Base-by-base conservation (phyloP, 73 alveolate species). In the Effrenium voratum region DNA sequence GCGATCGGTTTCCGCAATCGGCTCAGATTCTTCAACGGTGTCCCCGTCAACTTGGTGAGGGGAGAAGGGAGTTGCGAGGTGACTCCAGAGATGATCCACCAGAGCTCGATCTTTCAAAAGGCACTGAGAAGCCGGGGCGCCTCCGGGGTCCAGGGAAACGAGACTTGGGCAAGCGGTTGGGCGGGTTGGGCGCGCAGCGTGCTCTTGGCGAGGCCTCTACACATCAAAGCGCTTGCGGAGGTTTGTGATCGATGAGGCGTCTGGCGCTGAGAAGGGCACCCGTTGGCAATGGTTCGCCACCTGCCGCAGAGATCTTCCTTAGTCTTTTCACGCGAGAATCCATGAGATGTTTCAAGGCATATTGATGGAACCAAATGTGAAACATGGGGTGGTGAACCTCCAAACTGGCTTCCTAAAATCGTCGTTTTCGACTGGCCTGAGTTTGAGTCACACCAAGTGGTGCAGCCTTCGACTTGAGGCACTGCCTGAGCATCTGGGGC, bases 211-310 rank as follows among this genome's bases (percentile, higher is more conserved):
- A 90, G 97, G 87, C 52, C 73, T 90, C 10, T 90, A 90, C 57
- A 75, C 86, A 1, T 73, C 66, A 41, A 50, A 77, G 36, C 85
- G 87, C 10, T n/a, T 90, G 50, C 86, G 68, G 55, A 73, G 97
- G 47, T 90, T 90, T 40, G 97, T 90, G 55, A 90, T 90, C 34
- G 97, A 90, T 46, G 97, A 90, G 80, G 97, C 97, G 97, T 41
- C 26, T 34, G 72, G 49, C n/a, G n/a, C n/a, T n/a, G n/a, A n/a
- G n/a, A n/a, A n/a, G n/a, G n/a, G n/a, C n/a, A n/a, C n/a, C n/a
- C n/a, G n/a, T n/a, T n/a, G n/a, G n/a, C n/a, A n/a, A n/a, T n/a
- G n/a, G n/a, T n/a, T n/a, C n/a, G n/a, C n/a, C n/a, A n/a, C n/a
- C n/a, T n/a, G n/a, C n/a, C n/a, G n/a, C n/a, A n/a, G n/a, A n/a